These are phyloP conservation scores for Hysterangium stoloniferum DNA, from an alignment of 768 basidiomycete species.

Conservation along the genomic window DNA sequence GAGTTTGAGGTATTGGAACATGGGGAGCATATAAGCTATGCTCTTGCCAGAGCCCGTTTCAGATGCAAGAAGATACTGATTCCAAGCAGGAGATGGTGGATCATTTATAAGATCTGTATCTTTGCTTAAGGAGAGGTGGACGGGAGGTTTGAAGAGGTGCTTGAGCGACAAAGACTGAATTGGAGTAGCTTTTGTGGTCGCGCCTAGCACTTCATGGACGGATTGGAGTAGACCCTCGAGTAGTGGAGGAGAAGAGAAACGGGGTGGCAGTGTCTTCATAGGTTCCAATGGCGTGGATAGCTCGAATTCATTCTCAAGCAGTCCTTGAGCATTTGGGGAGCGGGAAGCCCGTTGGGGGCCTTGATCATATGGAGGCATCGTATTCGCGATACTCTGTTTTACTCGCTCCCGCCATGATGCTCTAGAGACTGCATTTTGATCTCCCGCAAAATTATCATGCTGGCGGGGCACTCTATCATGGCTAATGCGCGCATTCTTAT, in stretches of 20 bases:
- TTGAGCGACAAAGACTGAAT: conserved; percentile 74
- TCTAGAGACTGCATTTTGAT: too few relatives aligned
- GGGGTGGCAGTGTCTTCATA: not conserved
- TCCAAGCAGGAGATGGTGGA: conserved; percentile 12
- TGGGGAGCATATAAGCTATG: conserved; percentile 79
- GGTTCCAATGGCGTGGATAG: conserved; percentile 1
- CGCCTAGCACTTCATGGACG: conserved; percentile 51
- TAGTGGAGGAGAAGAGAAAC: conserved; percentile 63
- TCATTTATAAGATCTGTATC: not conserved
- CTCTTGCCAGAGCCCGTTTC: conserved; percentile 93
- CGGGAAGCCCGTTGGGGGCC: too few relatives aligned
- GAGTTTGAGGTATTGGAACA: conserved; percentile 70
- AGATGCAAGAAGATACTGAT: conserved; percentile 62
- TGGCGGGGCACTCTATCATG: too few relatives aligned
- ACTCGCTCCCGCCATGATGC: too few relatives aligned
- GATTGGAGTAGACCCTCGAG: conserved; percentile 55
- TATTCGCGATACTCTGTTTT: too few relatives aligned
- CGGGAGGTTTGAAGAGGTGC: conserved; percentile 39
- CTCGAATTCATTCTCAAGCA: conserved; percentile 3
- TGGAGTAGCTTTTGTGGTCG: conserved; percentile 51
- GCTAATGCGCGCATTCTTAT: too few relatives aligned
- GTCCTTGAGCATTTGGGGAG: too few relatives aligned
- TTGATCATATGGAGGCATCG: too few relatives aligned
- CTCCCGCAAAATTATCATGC: too few relatives aligned
- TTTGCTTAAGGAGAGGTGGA: not conserved